A percentile compares a stretch with the other conserved stretches of the same genome.
phyloP scores from a whole-genome alignment of 306 rosid genomes.

The Pyrus bretschneideri region DNA sequence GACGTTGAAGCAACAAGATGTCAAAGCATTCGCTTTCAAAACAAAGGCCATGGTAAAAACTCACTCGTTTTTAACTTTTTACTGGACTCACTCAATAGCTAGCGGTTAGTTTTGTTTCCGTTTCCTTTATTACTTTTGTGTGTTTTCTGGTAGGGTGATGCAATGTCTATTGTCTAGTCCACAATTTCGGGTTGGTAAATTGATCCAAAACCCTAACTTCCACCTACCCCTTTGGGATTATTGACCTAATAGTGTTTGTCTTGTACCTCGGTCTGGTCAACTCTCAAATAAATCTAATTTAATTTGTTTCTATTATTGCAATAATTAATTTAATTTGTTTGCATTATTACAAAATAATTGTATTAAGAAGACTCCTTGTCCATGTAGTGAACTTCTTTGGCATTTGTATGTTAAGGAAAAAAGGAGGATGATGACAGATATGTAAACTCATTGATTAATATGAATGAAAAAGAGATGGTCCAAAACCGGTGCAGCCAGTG shows the following conservation, averaged over 20 bases:
- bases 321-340: not conserved
- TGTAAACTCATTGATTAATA: not conserved
- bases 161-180: not conserved
- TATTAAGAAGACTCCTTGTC: not conserved
- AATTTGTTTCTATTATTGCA: not conserved
- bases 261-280: not conserved
- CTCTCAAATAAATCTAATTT: not conserved
- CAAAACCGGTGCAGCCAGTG: not conserved
- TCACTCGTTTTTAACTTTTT: not conserved
- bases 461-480: not conserved
- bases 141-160: slow-evolving; percentile 4
- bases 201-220: not conserved
- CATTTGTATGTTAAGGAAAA: not conserved
- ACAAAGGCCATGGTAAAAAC: slow-evolving; percentile 75
- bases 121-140: not conserved
- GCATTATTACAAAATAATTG: not conserved
- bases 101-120: not conserved
- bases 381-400: not conserved
- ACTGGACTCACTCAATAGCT: not conserved
- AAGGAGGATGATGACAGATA: too few relatives aligned
- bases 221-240: not conserved
- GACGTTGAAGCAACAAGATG: slow-evolving; percentile 51
- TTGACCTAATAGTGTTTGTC: not conserved
- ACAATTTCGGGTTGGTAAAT: slow-evolving; percentile 3
- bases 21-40: slow-evolving; percentile 74